phyloP scores from a whole-genome alignment of 2,329 filamentous ascomycete species.

The Alternaria sp. region DNA sequence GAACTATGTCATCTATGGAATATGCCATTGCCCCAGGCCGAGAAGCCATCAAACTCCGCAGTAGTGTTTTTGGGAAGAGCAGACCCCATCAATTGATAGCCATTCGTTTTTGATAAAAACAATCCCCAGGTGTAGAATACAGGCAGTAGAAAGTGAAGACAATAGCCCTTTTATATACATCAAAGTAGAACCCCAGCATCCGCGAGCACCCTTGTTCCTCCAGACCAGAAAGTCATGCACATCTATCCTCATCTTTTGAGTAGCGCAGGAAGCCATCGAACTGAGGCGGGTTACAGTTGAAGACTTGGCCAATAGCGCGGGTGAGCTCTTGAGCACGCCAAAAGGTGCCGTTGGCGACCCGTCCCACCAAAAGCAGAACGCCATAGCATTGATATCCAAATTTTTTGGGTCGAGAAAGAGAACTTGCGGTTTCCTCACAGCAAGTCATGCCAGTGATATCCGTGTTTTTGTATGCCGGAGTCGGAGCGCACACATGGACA shows the following conservation, averaged over 20 bases:
- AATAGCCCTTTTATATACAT: fast-evolving
- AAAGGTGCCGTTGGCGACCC: constrained; percentile 83
- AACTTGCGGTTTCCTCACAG: neutral
- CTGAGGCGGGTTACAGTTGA: constrained; percentile 32
- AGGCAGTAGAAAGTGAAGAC: neutral
- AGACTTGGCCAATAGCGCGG: constrained; percentile 44
- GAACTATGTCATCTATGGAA: neutral
- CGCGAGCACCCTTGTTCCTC: neutral
- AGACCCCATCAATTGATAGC: neutral
- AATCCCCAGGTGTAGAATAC: no score
- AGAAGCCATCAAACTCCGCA: fast-evolving
- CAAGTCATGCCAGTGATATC: fast-evolving
- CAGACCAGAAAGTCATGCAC: neutral
- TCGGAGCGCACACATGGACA: neutral
- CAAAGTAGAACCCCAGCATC: neutral
- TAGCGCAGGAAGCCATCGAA: constrained; percentile 1
- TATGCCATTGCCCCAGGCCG: neutral
- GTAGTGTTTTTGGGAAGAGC: neutral
- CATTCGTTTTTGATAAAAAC: no score
- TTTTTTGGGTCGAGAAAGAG: no score
- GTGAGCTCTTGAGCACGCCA: constrained; percentile 61
- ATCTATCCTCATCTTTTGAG: neutral
- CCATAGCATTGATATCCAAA: no score
- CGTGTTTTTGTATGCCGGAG: neutral
- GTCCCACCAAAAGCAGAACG: no score